Base-by-base conservation (phyloP, 2,329 filamentous ascomycete species). In the Sphaceloma murrayae region DNA sequence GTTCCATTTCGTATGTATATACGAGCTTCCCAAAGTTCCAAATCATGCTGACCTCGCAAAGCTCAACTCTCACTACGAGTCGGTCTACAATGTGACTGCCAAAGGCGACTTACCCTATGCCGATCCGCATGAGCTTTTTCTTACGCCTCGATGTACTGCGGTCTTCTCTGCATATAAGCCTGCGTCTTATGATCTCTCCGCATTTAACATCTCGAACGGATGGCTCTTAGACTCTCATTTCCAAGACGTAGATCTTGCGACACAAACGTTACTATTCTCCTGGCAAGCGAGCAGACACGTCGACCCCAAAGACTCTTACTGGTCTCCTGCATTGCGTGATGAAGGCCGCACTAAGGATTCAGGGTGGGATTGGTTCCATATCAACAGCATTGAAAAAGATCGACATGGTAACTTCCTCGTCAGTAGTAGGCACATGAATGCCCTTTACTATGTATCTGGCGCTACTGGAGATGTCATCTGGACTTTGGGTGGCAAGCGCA, bases 321-420 rank as follows among this genome's bases (percentile, higher is more conserved):
- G 54, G 40, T 60, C 63, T 13, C 62, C 65, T 40, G 63, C 66
- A 32, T 64, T 67, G 0, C 16, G 34, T 24, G 27, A 31, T 5
- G 16, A 6, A 16, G 2, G 13, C 7, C 70, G 61, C 24, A 11
- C 10, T 10, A 21, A 21, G 3, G 17, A 16, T 8, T 17, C 22
- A 2, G 39, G 39, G n/a, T 73, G 65, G 54, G 72, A 75, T 51
- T 73, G 64, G 54, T 73, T 73, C 54, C 71, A 72, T 53, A 67
- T 73, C 54, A 70, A 72, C 57, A 69, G 67, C 46, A 57, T 72
- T 30, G 64, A 67, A 47, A 72, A 72, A 49, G 66, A 70, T 48
- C 53, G 53, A 1, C 50, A 60, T 3, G 69, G 67, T 1, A 65
- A 71, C 52, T 72, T 69, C 47, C 57, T 72, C 11, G 59, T 72